Conservation (phyloP, 345 rosid species). For the Ricinus communis region DNA sequence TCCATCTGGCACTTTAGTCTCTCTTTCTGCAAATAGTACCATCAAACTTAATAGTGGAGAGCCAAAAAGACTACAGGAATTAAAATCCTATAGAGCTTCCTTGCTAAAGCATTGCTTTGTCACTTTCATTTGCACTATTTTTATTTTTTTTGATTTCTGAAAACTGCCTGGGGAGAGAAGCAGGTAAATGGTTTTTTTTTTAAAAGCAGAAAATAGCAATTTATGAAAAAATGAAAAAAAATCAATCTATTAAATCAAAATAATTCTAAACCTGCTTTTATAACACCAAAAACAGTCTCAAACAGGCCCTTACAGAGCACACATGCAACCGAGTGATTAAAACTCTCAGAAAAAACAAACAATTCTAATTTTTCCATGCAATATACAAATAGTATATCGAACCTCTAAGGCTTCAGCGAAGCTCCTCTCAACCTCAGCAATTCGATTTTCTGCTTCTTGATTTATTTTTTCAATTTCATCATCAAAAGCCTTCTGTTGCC, state of each 20-base stretch:
- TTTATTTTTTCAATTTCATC: conserved; percentile 32
- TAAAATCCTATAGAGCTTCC: conserved; percentile 9
- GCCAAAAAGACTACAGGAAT: neutral
- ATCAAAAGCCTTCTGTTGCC: conserved; percentile 32
- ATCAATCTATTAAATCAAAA: too few species aligned
- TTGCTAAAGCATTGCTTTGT: neutral
- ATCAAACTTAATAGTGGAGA: neutral
- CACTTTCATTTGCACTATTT: too few species aligned
- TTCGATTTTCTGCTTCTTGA: conserved; percentile 35
- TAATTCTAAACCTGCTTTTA: neutral
- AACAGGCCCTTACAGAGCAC: too few species aligned
- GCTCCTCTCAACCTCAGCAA: conserved; percentile 35
- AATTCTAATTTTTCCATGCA: neutral
- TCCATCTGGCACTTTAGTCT: conserved; percentile 38
- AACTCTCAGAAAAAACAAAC: neutral
- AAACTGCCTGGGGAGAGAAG: too few species aligned
- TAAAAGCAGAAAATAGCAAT: too few species aligned
- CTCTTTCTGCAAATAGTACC: conserved; percentile 28
- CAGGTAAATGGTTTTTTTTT: too few species aligned
- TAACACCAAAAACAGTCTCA: too few species aligned
- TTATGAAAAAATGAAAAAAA: too few species aligned
- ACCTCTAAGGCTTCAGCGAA: conserved; percentile 45
- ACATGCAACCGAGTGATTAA: neutral
- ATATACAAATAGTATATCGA: neutral
- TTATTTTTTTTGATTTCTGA: neutral